phyloP scores from a whole-genome alignment of 805 yeast species.

The Brettanomyces bruxellensis region DNA sequence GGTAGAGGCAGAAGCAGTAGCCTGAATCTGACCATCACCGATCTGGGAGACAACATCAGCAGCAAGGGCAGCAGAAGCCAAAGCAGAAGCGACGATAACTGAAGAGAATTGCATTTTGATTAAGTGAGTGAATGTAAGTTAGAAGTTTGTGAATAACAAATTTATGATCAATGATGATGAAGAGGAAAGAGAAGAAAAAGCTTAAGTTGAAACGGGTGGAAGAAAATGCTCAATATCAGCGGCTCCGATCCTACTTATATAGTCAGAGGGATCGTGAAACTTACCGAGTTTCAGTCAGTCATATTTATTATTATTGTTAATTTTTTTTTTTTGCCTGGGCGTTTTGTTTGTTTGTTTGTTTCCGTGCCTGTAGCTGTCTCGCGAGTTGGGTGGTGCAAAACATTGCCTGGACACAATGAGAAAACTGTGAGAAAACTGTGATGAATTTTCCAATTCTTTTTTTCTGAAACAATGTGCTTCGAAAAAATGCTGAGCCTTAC shows the following conservation, averaged over 20 bases:
- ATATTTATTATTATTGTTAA: too few species aligned
- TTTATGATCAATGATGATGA: slow-evolving; percentile 1
- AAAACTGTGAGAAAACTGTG: too few species aligned
- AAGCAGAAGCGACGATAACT: slow-evolving; percentile 13
- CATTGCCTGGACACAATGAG: too few species aligned
- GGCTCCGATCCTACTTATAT: background rate
- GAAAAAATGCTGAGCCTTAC: too few species aligned
- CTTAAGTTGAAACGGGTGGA: too few species aligned
- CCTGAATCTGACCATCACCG: slow-evolving; percentile 55
- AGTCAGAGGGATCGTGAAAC: background rate
- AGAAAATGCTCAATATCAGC: too few species aligned
- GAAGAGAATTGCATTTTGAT: slow-evolving; percentile 18
- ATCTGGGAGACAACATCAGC: slow-evolving; percentile 41
- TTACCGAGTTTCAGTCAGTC: background rate
- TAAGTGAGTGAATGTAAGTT: slow-evolving; percentile 3
- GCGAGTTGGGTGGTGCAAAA: too few species aligned
- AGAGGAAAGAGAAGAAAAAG: background rate
- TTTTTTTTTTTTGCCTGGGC: background rate
- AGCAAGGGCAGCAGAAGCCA: slow-evolving; percentile 26
- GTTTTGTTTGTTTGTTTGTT: too few species aligned
- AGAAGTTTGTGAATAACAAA: background rate
- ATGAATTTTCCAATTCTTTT: too few species aligned
- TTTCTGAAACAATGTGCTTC: too few species aligned
- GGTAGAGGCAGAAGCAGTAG: slow-evolving; percentile 14
- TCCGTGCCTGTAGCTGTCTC: too few species aligned